Base-by-base conservation (phyloP, 148 eudicot species). In the Camellia sinensis region DNA sequence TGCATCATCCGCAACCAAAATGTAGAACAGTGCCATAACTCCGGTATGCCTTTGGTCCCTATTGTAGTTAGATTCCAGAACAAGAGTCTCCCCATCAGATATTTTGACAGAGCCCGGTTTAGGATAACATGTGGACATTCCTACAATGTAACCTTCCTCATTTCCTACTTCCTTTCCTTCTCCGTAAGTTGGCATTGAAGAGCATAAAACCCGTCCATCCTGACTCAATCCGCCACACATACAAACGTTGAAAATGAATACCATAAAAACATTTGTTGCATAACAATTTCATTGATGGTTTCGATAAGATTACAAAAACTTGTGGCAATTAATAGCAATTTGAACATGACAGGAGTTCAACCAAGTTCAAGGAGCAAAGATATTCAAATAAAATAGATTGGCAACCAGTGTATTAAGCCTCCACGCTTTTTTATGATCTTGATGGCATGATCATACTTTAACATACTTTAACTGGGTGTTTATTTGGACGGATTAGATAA, bases 71-170 rank as follows among this genome's bases (percentile, higher is more conserved):
- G 97, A 93, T 76, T 87, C 94, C 29, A 95, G 80, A 60, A 90
- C 69, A 11, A 95, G 82, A n/a, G 76, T 82, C 82, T 95, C 98
- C 56, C 93, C 97, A 43, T 84, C 87, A 15, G 85, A 53, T 73
- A 95, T 89, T 82, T 83, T 75, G 44, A 90, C 84, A 18, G 98
- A 87, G 19, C 96, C 96, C 0, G 94, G 92, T 44, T 73, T 61
- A 57, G 98, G 98, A 83, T 95, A 95, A 83, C 98, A 95, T 9
- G 94, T 86, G 14, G 98, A 90, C 97, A 95, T 95, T 83, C 98
- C 98, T 19, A 95, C 97, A 10, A 95, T 85, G 79, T 93, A 95
- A 73, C 98, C 97, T 8, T 88, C 89, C 89, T 95, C 97, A 67
- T 95, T 84, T 84, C 98, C 97, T 6, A 90, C 87, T 85, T 86